Evolutionary conservation across 139 green algal genomes (phyloP), one percentile per base, ranked within the genome.

Genomic region (Ettlia oleoabundans): DNA sequence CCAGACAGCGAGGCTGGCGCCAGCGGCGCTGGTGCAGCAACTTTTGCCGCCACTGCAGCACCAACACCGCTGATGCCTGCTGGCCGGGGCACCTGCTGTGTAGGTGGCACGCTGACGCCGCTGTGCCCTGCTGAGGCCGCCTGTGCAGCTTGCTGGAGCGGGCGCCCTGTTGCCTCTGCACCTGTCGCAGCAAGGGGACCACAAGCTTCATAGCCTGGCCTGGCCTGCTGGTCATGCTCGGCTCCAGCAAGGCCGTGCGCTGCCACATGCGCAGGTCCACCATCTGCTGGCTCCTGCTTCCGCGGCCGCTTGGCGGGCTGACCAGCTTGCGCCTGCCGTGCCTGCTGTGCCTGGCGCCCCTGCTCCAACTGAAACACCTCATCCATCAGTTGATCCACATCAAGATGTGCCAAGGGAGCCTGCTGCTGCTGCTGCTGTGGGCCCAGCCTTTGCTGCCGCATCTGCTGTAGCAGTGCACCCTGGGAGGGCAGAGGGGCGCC

Each of bases 1-100:
- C 76, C 78, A 4, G 89, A 84, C 61, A 92, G 64, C 40, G 91
- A 69, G 78, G n/a, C 26, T 3, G 51, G 75, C 58, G 13, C n/a
- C 26, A 32, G n/a, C n/a, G n/a, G 30, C 26, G 9, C 67, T 70
- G 63, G 53, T 52, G 55, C 53, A 42, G 22, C 72, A 52, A 42
- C 70, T 80, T 35, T 37, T 76, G 51, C 65, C 42, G 55, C 51
- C 72, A 65, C 52, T 76, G 76, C 58, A 71, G 66, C 58, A 32
- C n/a, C n/a, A n/a, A n/a, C n/a, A n/a, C n/a, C n/a, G n/a, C n/a
- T n/a, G n/a, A n/a, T n/a, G n/a, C n/a, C n/a, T n/a, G n/a, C n/a
- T n/a, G n/a, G n/a, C n/a, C n/a, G n/a, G n/a, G n/a, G n/a, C n/a
- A 58, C 47, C 13, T 15, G 51, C 51, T 74, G 55, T 1, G 66